These are phyloP conservation scores for Aechmea fasciata DNA, from an alignment of 176 grass and related monocot genomes.

Conservation along the genomic window DNA sequence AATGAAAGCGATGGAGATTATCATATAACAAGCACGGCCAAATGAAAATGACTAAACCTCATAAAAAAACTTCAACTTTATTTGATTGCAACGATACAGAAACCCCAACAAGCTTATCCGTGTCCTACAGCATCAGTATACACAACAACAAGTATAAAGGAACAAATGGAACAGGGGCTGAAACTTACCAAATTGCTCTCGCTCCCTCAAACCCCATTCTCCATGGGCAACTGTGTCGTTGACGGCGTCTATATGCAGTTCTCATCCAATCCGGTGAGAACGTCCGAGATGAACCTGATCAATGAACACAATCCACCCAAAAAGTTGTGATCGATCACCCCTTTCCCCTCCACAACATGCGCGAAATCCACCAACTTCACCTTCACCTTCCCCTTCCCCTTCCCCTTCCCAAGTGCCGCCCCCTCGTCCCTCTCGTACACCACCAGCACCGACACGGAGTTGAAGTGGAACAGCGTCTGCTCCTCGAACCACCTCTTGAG, in stretches of 20 bases:
- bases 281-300: slow-evolving; percentile 57
- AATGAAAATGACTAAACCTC: too few relatives aligned
- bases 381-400: slow-evolving; percentile 7
- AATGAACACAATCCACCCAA: slow-evolving; percentile 70
- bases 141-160: too few relatives aligned
- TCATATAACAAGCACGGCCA: too few relatives aligned
- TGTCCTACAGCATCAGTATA: too few relatives aligned
- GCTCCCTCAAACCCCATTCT: neutral
- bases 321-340: slow-evolving; percentile 90
- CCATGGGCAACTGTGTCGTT: neutral
- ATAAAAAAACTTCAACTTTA: too few relatives aligned
- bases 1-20: too few relatives aligned
- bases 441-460: slow-evolving; percentile 63
- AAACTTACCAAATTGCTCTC: neutral
- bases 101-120: too few relatives aligned
- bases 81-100: too few relatives aligned
- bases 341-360: slow-evolving; percentile 56
- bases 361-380: slow-evolving; percentile 86
- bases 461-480: slow-evolving; percentile 87
- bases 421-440: slow-evolving; percentile 32
- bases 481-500: slow-evolving; percentile 88
- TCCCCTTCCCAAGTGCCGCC: neutral
- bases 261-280: slow-evolving; percentile 34
- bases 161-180: neutral
- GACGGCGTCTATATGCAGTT: neutral